Evolutionary conservation across 306 rosid species (phyloP).

Genomic region (Myrica gale): DNA sequence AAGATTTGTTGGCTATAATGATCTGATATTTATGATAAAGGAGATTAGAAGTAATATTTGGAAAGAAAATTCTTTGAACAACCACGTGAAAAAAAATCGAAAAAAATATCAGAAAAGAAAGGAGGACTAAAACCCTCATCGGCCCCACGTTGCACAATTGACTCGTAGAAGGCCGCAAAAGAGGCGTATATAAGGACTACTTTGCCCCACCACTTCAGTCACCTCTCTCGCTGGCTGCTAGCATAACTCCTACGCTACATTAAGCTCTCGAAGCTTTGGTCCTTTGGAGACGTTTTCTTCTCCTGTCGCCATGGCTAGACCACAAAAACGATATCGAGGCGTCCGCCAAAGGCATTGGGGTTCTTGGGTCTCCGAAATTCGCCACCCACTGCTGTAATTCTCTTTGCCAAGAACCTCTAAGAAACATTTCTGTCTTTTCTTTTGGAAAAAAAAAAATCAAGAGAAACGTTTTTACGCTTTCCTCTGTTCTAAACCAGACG

Average conservation of each 20-base stretch:
- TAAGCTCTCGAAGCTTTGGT: neutral
- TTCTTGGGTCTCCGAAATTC: conserved; percentile 90
- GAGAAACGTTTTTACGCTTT: neutral
- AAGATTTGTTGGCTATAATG: too few species aligned
- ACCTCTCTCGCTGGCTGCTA: neutral
- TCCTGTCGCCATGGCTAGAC: conserved; percentile 54
- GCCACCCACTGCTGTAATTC: conserved; percentile 44
- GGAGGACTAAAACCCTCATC: neutral
- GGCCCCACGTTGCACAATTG: neutral
- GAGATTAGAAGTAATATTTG: too few species aligned
- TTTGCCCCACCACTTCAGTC: conserved; percentile 10
- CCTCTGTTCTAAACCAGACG: neutral
- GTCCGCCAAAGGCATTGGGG: conserved; percentile 88
- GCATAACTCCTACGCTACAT: neutral
- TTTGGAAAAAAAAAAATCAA: neutral
- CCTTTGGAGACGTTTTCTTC: conserved; percentile 16
- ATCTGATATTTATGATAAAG: too few species aligned
- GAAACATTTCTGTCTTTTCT: neutral
- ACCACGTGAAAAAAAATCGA: neutral
- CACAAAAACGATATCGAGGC: conserved; percentile 72
- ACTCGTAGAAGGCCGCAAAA: conserved; percentile 12
- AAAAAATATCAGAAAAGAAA: neutral
- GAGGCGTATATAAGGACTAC: conserved; percentile 14
- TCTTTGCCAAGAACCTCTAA: neutral
- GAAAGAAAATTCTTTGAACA: neutral